Evolutionary conservation across 805 yeast genomes (phyloP).

Genomic region (Debaryomyces prosopidis): DNA sequence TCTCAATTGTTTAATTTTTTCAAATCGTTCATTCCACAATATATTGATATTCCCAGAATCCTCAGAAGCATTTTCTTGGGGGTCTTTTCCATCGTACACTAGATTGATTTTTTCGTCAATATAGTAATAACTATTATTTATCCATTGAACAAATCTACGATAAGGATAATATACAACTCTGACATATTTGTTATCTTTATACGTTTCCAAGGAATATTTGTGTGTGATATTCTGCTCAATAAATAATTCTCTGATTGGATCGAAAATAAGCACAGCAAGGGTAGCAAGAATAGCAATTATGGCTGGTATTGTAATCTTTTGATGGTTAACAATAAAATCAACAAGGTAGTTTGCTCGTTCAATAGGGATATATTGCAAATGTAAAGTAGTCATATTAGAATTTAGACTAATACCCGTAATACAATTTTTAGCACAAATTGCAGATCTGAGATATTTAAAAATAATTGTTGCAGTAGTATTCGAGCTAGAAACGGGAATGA

Average conservation of each 20-base stretch:
- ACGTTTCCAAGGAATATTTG: conserved; percentile 52
- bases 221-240: conserved; percentile 72
- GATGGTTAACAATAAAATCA: conserved; percentile 68
- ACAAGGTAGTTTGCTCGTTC: conserved; percentile 51
- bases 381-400: conserved; percentile 55
- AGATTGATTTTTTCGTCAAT: conserved; percentile 26
- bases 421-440: conserved; percentile 88
- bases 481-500: conserved; percentile 56
- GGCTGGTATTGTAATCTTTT: conserved; percentile 79
- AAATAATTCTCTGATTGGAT: conserved; percentile 85
- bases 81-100: conserved; percentile 12
- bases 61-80: conserved; percentile 11
- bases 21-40: conserved; percentile 72
- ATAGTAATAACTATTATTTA: conserved; percentile 34
- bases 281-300: conserved; percentile 78
- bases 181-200: conserved; percentile 34
- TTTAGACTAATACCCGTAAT: conserved; percentile 73
- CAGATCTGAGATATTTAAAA: conserved; percentile 60
- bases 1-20: conserved; percentile 64
- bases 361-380: conserved; percentile 69
- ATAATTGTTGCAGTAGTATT: conserved; percentile 48
- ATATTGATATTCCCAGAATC: conserved; percentile 30
- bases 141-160: conserved; percentile 21
- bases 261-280: conserved; percentile 81
- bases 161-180: conserved; percentile 29